Base-by-base conservation (phyloP, 257 asterid species). In the Petunia secreta region DNA sequence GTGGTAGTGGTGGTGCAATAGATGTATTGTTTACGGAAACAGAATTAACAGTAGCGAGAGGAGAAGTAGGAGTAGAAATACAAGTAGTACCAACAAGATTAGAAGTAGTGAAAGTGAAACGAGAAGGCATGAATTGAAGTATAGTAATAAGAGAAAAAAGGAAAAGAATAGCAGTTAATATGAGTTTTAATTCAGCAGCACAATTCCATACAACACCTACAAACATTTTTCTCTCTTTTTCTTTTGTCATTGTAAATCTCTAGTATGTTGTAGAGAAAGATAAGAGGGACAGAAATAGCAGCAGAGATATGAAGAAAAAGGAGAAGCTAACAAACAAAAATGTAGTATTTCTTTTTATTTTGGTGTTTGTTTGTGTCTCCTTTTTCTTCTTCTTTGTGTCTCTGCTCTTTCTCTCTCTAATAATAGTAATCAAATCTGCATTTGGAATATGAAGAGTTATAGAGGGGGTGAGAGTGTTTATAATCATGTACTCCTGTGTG, bases 131-230 rank as follows among this genome's bases (percentile, higher is more conserved):
- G 79, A 92, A 87, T 46, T 92, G 97, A 81, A 91, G 90, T 62
- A 91, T 15, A 43, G 95, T 87, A 37, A 89, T 90, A 5, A 92
- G 8, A 46, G 96, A 89, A 74, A 88, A 90, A 14, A 92, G 89
- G 78, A 91, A 80, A 69, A 92, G 87, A 5, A 92, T 86, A 63
- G 92, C 94, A 39, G 91, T 87, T 75, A 90, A 91, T 2, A 91
- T 75, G 65, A 87, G 86, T 50, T 89, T 92, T 39, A 91, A 89
- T 84, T 92, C 97, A 62, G 93, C 89, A 3, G 92, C 96, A 83
- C 94, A 92, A 37, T 89, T 91, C 92, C 92, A 92, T 0, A 87
- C 90, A 5, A 91, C 84, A 5, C 97, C 97, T 5, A 89, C 94
- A 8, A 92, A 82, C 92, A 90, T 87, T 76, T 83, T 87, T 84